Base-by-base conservation (phyloP, 164 flowering plant genomes). In the Chloranthus sessilifolius region DNA sequence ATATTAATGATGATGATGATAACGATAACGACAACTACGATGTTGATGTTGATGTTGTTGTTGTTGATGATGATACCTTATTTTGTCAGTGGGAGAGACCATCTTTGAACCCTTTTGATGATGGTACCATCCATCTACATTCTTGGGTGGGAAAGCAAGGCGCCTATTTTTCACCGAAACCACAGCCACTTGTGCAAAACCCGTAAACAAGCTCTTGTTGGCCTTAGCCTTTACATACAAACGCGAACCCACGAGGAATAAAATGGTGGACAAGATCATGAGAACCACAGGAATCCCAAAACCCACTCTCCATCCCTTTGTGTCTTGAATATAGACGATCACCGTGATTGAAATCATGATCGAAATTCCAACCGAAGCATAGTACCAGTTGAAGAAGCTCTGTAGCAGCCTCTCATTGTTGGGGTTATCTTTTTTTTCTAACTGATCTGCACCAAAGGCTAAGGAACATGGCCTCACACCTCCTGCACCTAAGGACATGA, bases 361-460 rank as follows among this genome's bases (percentile, higher is more conserved):
- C 4, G 62, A 40, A 0, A 50, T 5, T 16, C 73, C 74, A 5
- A 63, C 12, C 1, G 64, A 42, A 27, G 73, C 22, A 41, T 75
- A 69, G 34, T 52, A 80, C 83, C 80, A 78, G 30, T 76, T 78
- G 65, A 82, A 80, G 78, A 75, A 80, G n/a, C 23, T 52, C 79
- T 69, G 65, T 21, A 76, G 20, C 2, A 62, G 28, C 38, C 61
- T 58, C 7, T 39, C 50, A 19, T 67, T 66, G 1, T 62, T 62
- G 0, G 65, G 69, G 19, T 72, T 65, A 1, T 60, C 58, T 8
- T 27, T 23, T 2, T 43, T 50, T 54, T 60, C 36, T 1, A 72
- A 25, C 44, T 74, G 54, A n/a, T n/a, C n/a, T n/a, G n/a, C n/a
- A n/a, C n/a, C n/a, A n/a, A n/a, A n/a, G n/a, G n/a, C n/a, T n/a